Base-by-base conservation (phyloP, 2,329 filamentous ascomycete species). In the Diaporthe vaccinii region DNA sequence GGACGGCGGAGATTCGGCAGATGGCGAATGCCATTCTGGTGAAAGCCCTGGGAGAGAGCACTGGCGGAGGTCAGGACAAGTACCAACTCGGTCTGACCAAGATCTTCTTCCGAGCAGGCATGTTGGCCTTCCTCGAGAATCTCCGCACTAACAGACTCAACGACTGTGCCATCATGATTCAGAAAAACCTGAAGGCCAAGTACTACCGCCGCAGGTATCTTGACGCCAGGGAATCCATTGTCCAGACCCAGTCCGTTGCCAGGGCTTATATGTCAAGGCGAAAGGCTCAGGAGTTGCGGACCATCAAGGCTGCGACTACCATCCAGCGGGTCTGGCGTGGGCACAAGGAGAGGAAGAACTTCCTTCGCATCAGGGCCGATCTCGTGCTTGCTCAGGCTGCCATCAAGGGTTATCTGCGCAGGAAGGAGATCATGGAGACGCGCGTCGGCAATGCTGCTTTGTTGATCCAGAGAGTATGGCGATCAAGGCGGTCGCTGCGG, bases 41-140 rank as follows among this genome's bases (percentile, higher is more conserved):
- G 76, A 97, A 96, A 85, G 97, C 96, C 1, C 89, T 99, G 41
- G 96, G 95, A 74, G 92, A 94, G 77, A 92, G 91, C 79, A 94
- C 89, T 58, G 91, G 91, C 76, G 91, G 93, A 79, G 93, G 93
- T 65, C 86, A 93, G 72, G 97, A 98, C 87, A 99, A 98, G 85
- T 99, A 98, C 83, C 97, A 99, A 86, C 91, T 99, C 78, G 97
- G 97, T 86, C 88, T 98, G 78, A 98, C 96, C 71, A 99, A 99
- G 87, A 98, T 99, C 82, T 99, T 99, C 87, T 99, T 99, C 92
- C 94, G 97, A 76, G 97, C 97, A 74, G 97, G 97, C 84, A 99
- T 99, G 97, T 92, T 99, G 80, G 97, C 97, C 9, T 98, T 98
- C 87, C 88, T 99, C 69, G 97, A 99, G 86, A 98, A 98, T 79